Conservation (phyloP, 2,329 filamentous ascomycete genomes). For the Botryotinia globosa region DNA sequence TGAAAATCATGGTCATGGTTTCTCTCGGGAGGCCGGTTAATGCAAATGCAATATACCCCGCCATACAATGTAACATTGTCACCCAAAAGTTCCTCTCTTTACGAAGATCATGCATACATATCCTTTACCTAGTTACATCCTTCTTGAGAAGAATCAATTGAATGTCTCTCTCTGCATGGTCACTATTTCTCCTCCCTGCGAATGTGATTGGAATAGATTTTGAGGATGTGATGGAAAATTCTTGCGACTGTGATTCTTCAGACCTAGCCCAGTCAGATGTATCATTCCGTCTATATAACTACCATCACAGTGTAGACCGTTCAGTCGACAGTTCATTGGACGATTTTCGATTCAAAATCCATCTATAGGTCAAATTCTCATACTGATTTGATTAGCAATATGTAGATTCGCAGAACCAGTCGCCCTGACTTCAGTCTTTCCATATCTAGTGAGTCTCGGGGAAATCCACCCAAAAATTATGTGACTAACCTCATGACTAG, state of each 20-base stretch:
- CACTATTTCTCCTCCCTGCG: background rate
- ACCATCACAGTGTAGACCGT: background rate
- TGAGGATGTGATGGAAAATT: background rate
- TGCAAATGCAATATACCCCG: background rate
- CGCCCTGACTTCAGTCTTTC: conserved; percentile 54
- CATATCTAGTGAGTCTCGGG: conserved; percentile 44
- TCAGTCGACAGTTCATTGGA: background rate
- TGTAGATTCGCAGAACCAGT: conserved; percentile 76
- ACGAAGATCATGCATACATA: background rate
- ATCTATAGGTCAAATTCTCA: background rate
- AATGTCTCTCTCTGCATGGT: background rate
- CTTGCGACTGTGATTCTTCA: background rate
- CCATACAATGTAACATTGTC: background rate
- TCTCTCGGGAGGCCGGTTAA: background rate
- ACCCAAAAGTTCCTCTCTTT: background rate
- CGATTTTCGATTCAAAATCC: background rate
- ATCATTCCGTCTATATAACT: background rate
- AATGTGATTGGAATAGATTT: conserved; percentile 11
- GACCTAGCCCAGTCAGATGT: background rate
- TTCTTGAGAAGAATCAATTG: background rate
- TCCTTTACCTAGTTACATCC: background rate
- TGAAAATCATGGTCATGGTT: background rate
- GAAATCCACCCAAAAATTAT: background rate
- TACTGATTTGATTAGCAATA: conserved; percentile 52
- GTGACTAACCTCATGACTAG: conserved; percentile 45